Evolutionary conservation across 108 stramenopile genomes (phyloP).

Genomic region (Stephanodiscus minutulus): DNA sequence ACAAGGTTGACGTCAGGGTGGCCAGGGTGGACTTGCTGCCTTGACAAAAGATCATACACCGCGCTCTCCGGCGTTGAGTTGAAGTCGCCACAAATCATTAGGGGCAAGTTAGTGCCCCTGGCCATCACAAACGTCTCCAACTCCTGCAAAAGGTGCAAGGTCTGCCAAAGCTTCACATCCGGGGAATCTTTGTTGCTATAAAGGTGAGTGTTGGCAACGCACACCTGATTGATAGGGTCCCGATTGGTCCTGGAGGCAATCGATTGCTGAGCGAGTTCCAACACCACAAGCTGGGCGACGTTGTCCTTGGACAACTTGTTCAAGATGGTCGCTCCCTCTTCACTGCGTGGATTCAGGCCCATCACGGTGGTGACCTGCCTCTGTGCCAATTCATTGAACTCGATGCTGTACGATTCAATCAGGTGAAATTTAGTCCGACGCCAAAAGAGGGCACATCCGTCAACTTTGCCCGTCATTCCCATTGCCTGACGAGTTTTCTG

Average conservation of each 20-base stretch:
- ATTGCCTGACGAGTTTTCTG: slow-evolving; percentile 96
- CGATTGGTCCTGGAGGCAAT: slow-evolving; percentile 63
- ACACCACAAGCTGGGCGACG: slow-evolving; percentile 94
- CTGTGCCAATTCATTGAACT: slow-evolving; percentile 96
- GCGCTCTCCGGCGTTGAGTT: slow-evolving; percentile 97
- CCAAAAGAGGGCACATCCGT: slow-evolving; percentile 99
- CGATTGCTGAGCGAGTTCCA: slow-evolving; percentile 88
- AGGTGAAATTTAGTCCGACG: slow-evolving; percentile 89
- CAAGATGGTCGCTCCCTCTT: slow-evolving; percentile 85
- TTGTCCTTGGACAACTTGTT: slow-evolving; percentile 96
- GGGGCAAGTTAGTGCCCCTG: slow-evolving; percentile 79
- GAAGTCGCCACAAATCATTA: slow-evolving; percentile 98
- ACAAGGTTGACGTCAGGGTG: slow-evolving; percentile 84
- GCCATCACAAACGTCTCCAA: slow-evolving; percentile 90
- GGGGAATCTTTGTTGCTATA: slow-evolving; percentile 97
- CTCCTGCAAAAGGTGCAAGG: slow-evolving; percentile 92
- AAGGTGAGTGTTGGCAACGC: slow-evolving; percentile 98
- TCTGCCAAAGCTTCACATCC: slow-evolving; percentile 99
- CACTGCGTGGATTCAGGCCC: slow-evolving; percentile 81
- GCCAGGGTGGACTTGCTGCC: slow-evolving; percentile 89
- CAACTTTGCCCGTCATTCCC: slow-evolving; percentile 95
- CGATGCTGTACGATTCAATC: slow-evolving; percentile 95
- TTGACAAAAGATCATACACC: slow-evolving; percentile 93
- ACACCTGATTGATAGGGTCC: slow-evolving; percentile 86
- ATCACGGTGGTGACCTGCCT: slow-evolving; percentile 86